These are phyloP conservation scores for Phylloporus scabripes DNA, from an alignment of 768 basidiomycete genomes.

Conservation along the genomic window DNA sequence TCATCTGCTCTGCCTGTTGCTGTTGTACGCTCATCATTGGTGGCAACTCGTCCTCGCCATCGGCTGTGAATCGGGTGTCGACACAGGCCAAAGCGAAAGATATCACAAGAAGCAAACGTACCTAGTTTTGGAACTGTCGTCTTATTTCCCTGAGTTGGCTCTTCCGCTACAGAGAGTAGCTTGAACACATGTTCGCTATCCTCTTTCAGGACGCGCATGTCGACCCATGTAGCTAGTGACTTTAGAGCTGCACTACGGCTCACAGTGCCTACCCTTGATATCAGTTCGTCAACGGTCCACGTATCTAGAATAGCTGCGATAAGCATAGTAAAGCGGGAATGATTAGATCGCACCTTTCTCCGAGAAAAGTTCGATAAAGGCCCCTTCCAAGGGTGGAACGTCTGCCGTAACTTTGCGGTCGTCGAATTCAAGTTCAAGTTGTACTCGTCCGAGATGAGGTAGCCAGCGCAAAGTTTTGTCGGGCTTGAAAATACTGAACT, in stretches of 20 bases:
- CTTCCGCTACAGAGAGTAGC: conserved; percentile 59
- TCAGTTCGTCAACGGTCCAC: conserved; percentile 70
- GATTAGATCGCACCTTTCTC: conserved; percentile 45
- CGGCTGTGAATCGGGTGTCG: conserved; percentile 13
- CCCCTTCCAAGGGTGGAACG: conserved; percentile 85
- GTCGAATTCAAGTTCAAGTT: conserved; percentile 72
- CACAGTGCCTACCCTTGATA: conserved; percentile 55
- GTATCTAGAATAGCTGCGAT: conserved; percentile 37
- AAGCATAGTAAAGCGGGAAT: neutral
- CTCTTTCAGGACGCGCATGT: conserved; percentile 75
- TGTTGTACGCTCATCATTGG: conserved; percentile 57
- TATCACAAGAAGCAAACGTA: conserved; percentile 3
- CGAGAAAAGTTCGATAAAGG: conserved; percentile 82
- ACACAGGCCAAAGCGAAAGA: neutral
- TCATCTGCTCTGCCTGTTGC: conserved; percentile 81
- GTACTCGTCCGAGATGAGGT: conserved; percentile 81
- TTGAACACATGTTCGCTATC: conserved; percentile 53
- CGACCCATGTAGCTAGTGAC: conserved; percentile 79
- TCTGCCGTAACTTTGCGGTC: conserved; percentile 74
- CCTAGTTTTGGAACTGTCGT: conserved; percentile 22
- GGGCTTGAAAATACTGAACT: conserved; percentile 81
- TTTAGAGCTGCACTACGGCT: conserved; percentile 62
- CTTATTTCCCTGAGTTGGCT: conserved; percentile 28
- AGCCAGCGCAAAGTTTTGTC: conserved; percentile 90
- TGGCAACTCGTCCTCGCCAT: conserved; percentile 42